Evolutionary conservation across 495 filamentous ascomycete genomes (phyloP), one percentile per base, ranked within the genome.

Genomic region (Cercophora samala): DNA sequence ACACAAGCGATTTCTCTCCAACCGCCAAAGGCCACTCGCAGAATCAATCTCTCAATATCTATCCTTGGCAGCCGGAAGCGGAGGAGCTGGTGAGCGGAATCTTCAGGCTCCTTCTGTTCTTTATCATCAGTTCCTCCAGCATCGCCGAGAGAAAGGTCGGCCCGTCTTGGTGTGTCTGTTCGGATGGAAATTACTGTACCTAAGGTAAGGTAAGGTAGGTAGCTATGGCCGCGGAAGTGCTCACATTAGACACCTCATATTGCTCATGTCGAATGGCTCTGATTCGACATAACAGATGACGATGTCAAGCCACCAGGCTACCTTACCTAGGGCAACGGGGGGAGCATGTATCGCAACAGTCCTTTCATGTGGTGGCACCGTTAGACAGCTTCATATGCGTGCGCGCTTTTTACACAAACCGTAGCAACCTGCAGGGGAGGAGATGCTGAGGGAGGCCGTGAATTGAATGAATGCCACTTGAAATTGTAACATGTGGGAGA

Each of bases 1-100:
- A 74, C 72, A 69, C 70, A 70, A 63, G 42, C 24, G 19, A 58
- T 66, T 69, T 71, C 24, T 15, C 25, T 26, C n/a, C 51, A 58
- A 15, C 56, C 59, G 0, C 19, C 29, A 9, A 60, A 15, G 18
- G 6, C 17, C 6, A 5, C 23, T 25, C 4, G 58, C 25, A 25
- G 23, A 29, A 8, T 62, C 60, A n/a, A 37, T 29, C 23, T 11
- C 15, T 58, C 64, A 61, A 23, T 22, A 53, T 22, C 60, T 63
- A 24, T 21, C 42, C 64, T 60, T 53, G 46, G 54, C 68, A 64
- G 55, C 68, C 68, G 68, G 60, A 56, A 66, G 61, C 68, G 64
- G 68, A 67, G 68, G 56, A 17, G 17, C 15, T 19, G 53, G 0
- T 23, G 22, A 56, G 18, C n/a, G n/a, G 53, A 56, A 23, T 56